These are phyloP conservation scores for Wallacemonas sp. DNA, from an alignment of 208 protist species.

Conservation along the genomic window DNA sequence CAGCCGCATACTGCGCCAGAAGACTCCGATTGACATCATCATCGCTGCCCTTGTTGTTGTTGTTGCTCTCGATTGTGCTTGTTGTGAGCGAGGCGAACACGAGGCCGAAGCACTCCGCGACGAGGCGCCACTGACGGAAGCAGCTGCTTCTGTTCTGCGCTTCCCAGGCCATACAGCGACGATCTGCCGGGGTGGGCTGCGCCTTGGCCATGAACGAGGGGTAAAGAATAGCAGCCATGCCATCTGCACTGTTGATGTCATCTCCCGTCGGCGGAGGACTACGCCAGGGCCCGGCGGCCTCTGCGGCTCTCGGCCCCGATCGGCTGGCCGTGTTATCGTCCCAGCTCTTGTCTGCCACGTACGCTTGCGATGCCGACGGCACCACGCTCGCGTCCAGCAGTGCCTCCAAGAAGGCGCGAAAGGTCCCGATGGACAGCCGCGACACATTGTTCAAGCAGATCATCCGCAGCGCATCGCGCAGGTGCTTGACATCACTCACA, in stretches of 20 bases:
- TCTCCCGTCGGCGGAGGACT: constrained; percentile 22
- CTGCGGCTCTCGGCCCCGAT: background rate
- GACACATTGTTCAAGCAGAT: constrained; percentile 50
- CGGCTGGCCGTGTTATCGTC: background rate
- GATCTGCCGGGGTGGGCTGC: background rate
- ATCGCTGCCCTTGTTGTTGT: background rate
- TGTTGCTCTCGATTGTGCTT: constrained; percentile 17
- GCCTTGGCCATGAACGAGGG: background rate
- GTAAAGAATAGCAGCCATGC: background rate
- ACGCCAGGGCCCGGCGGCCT: background rate
- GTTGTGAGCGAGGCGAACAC: constrained; percentile 24
- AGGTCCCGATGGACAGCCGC: constrained; percentile 20
- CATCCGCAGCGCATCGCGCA: constrained; percentile 59
- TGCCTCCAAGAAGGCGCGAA: constrained; percentile 33
- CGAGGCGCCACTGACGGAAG: constrained; percentile 15
- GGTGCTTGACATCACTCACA: constrained; percentile 41
- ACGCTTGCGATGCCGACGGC: background rate
- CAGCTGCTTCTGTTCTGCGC: constrained; percentile 9
- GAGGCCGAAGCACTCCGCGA: constrained; percentile 9
- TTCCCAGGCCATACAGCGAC: constrained; percentile 6
- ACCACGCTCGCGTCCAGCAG: constrained; percentile 30
- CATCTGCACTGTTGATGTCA: constrained; percentile 11
- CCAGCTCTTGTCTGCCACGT: background rate
- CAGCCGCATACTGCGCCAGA: constrained; percentile 15
- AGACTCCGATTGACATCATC: background rate